Percentiles rank a stretch among this genome's conserved stretches.
These are phyloP conservation scores for Oryza meridionalis DNA, from an alignment of 176 grass and related monocot genomes.

Conservation along the genomic window DNA sequence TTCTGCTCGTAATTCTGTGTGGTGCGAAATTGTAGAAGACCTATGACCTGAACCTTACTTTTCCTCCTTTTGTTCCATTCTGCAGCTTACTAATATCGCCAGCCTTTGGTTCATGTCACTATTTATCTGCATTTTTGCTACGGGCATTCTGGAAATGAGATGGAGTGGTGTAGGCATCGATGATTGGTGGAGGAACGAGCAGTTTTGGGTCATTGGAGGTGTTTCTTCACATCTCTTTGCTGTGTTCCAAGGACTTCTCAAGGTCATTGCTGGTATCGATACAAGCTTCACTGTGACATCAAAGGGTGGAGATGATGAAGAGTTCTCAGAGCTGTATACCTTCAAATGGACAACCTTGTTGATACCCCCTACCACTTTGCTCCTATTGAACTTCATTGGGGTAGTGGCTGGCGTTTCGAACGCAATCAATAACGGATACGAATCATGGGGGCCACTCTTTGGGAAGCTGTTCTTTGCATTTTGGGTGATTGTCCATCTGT, in stretches of 20 bases:
- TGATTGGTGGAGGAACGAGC: conserved; percentile 83
- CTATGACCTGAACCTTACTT: background rate
- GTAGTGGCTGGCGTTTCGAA: conserved; percentile 68
- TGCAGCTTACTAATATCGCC: conserved; percentile 65
- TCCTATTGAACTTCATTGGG: conserved; percentile 68
- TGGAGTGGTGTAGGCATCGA: conserved; percentile 72
- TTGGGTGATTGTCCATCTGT: conserved; percentile 78
- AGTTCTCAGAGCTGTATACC: conserved; percentile 69
- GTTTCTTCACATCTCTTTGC: conserved; percentile 72
- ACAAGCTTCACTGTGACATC: conserved; percentile 78
- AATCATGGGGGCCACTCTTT: conserved; percentile 74
- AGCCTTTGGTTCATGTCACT: conserved; percentile 80
- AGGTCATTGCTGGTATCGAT: conserved; percentile 72
- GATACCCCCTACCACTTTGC: conserved; percentile 65
- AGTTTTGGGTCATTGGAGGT: conserved; percentile 81
- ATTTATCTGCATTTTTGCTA: conserved; percentile 70
- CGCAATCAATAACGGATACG: conserved; percentile 73
- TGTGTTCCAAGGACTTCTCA: conserved; percentile 68
- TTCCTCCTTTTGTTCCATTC: background rate
- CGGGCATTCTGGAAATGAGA: conserved; percentile 75
- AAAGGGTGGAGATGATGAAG: conserved; percentile 67
- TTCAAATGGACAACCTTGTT: conserved; percentile 82
- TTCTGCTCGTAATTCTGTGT: background rate
- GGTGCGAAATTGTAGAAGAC: background rate
- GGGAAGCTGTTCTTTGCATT: conserved; percentile 79